Conservation (phyloP, 164 flowering plant species). For the Umbilicus rupestris region DNA sequence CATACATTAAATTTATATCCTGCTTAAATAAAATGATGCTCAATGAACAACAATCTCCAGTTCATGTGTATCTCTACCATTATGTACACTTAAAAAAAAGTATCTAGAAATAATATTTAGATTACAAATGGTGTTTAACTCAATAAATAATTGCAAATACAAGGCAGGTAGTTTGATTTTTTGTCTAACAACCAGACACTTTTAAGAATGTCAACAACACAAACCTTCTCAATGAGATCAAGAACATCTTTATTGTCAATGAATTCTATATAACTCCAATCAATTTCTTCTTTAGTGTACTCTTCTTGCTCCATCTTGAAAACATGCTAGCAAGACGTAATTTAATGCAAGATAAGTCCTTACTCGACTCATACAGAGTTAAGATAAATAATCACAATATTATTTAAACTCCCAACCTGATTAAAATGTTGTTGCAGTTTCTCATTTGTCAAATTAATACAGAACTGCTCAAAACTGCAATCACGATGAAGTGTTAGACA, state of each 20-base stretch:
- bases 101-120: not conserved
- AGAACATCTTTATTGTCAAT: slow-evolving; percentile 52
- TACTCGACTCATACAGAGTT: not conserved
- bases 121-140: not conserved
- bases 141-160: not conserved
- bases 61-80: not conserved
- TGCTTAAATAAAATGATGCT: not conserved
- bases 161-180: not conserved
- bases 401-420: slow-evolving; percentile 25
- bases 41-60: not conserved
- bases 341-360: not conserved
- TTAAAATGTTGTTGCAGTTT: slow-evolving; percentile 57
- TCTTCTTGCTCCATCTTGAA: slow-evolving; percentile 62
- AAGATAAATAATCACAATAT: not conserved
- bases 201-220: not conserved
- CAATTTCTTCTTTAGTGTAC: slow-evolving; percentile 44
- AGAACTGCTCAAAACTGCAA: slow-evolving; percentile 55
- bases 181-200: not conserved
- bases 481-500: not conserved
- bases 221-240: slow-evolving; percentile 50
- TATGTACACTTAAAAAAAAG: not conserved
- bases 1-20: not conserved
- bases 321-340: slow-evolving; percentile 30
- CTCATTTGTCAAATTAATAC: slow-evolving; percentile 54
- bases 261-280: slow-evolving; percentile 57